Evolutionary conservation across 306 rosid genomes (phyloP).

Genomic region (Biancaea sappan): DNA sequence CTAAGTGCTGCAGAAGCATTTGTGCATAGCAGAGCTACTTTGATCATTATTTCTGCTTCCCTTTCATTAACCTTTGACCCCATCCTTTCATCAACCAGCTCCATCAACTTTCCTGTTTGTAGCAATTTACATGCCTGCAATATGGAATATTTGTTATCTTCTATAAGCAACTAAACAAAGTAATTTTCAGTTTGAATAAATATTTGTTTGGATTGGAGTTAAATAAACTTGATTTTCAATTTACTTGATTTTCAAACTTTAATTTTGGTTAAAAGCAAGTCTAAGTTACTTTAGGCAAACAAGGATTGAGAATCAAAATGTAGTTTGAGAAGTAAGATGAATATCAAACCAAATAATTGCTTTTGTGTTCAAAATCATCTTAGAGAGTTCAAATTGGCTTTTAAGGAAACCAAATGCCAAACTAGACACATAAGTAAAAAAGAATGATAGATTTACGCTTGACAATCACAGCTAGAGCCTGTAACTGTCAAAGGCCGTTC

Average conservation of each 20-base stretch:
- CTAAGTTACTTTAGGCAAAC: no score
- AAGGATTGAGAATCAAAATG: no score
- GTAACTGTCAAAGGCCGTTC: neutral
- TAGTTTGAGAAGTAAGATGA: no score
- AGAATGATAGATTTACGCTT: neutral
- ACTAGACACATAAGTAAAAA: no score
- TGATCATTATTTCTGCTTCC: constrained; percentile 61
- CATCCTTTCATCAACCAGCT: constrained; percentile 63
- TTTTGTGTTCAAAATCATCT: no score
- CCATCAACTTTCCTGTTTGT: constrained; percentile 49
- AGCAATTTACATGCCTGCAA: constrained; percentile 70
- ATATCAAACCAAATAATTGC: no score
- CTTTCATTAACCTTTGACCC: constrained; percentile 39
- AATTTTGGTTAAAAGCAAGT: no score
- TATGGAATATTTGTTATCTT: neutral
- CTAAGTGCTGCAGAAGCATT: constrained; percentile 59
- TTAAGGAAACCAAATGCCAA: no score
- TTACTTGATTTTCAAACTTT: no score
- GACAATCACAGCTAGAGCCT: neutral
- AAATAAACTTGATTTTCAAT: no score
- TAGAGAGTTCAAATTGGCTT: no score
- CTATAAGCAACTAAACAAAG: neutral
- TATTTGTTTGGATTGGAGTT: no score
- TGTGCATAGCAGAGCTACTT: constrained; percentile 66
- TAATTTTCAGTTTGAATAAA: neutral